Conservation (phyloP, 202 grass and related monocot genomes). For the Setaria viridis region DNA sequence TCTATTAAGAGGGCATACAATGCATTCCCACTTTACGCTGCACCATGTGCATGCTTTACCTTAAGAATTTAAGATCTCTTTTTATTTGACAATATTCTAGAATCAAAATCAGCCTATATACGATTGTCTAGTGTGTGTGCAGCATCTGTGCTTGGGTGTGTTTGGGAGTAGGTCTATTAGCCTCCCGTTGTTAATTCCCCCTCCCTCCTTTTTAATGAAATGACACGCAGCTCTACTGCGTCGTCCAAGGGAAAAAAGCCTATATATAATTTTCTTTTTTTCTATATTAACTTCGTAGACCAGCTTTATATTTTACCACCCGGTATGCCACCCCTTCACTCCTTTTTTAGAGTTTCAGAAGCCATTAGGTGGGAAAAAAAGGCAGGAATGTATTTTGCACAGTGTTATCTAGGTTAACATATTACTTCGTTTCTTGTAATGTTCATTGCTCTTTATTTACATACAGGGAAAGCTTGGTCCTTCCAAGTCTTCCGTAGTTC, state of each 20-base stretch:
- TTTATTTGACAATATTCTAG: not conserved
- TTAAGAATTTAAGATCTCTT: not conserved
- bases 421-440: slow-evolving; percentile 16
- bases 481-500: slow-evolving; percentile 69
- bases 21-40: not conserved
- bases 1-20: not conserved
- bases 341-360: not conserved
- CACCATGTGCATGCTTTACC: not conserved
- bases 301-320: not conserved
- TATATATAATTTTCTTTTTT: not conserved
- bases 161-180: too few species aligned
- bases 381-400: not conserved
- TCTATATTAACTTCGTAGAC: not conserved
- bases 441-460: not conserved
- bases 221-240: too few species aligned
- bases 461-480: slow-evolving; percentile 87
- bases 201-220: too few species aligned
- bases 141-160: too few species aligned
- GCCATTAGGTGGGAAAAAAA: slow-evolving; percentile 18
- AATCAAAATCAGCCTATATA: not conserved
- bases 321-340: not conserved
- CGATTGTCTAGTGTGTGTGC: too few species aligned
- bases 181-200: too few species aligned
- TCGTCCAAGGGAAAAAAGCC: too few species aligned
- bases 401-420: not conserved